phyloP scores from a whole-genome alignment of 805 yeast genomes.

The Nakazawaea sp. region DNA sequence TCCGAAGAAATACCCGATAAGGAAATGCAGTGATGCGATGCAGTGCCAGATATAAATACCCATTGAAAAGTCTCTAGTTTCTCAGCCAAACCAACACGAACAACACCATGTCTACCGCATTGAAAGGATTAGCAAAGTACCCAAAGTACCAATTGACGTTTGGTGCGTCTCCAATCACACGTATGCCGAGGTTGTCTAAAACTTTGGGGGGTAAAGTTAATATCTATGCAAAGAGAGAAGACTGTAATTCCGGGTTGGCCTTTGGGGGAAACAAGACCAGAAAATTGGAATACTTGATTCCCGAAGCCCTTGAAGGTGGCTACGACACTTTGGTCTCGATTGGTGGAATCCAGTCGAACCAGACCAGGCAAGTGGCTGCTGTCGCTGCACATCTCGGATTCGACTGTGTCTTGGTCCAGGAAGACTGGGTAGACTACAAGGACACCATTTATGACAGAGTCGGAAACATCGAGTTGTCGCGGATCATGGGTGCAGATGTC shows the following conservation, averaged over 20 bases:
- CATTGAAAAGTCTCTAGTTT: too few relatives aligned
- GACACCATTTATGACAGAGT: conserved; percentile 28
- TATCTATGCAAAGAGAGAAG: conserved; percentile 28
- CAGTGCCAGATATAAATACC: too few relatives aligned
- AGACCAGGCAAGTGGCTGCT: conserved; percentile 29
- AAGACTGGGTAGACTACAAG: conserved; percentile 29
- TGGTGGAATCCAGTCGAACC: conserved; percentile 28
- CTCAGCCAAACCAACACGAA: too few relatives aligned
- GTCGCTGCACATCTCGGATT: conserved; percentile 28
- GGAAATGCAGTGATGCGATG: too few relatives aligned
- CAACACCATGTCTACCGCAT: conserved; percentile 5
- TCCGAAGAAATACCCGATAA: too few relatives aligned
- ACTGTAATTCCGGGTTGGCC: conserved; percentile 27
- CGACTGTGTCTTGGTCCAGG: conserved; percentile 28
- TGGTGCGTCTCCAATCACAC: conserved; percentile 28
- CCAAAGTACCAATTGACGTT: conserved; percentile 22
- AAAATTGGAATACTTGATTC: conserved; percentile 27
- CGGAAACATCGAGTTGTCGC: conserved; percentile 28
- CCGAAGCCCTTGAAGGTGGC: conserved; percentile 25
- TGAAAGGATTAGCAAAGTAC: conserved; percentile 14
- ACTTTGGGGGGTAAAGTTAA: conserved; percentile 24
- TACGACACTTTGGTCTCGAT: conserved; percentile 28
- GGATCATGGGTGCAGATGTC: conserved; percentile 30
- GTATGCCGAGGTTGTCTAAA: conserved; percentile 22
- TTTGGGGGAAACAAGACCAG: conserved; percentile 28